phyloP scores from a whole-genome alignment of 2,329 filamentous ascomycete genomes.

The Pseudogymnoascus sp. region DNA sequence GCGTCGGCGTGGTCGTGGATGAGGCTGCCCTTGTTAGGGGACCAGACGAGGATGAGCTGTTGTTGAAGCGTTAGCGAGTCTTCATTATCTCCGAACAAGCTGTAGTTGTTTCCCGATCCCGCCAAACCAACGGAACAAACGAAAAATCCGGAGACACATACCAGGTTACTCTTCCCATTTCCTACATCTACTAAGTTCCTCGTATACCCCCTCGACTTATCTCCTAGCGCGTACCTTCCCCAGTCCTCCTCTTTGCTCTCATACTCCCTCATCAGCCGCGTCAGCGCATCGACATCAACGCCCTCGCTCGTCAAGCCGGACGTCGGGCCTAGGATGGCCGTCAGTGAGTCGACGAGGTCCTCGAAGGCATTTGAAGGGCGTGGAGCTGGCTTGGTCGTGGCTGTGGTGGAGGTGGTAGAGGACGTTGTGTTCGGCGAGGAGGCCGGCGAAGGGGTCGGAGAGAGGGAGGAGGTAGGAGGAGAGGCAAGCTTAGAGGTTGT shows the following conservation, averaged over 20 bases:
- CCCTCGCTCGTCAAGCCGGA: slow-evolving; percentile 77
- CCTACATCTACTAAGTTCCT: slow-evolving; percentile 84
- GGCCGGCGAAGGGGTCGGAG: not conserved
- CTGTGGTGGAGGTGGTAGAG: not conserved
- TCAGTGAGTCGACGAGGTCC: slow-evolving; percentile 63
- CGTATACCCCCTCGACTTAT: slow-evolving; percentile 65
- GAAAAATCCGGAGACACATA: slow-evolving; percentile 26
- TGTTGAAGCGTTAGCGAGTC: not conserved
- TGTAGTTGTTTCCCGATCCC: not conserved
- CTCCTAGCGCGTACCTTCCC: slow-evolving; percentile 65
- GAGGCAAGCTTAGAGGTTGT: not conserved
- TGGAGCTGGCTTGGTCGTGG: not conserved
- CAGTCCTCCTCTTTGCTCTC: slow-evolving; percentile 61
- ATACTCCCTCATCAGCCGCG: slow-evolving; percentile 66
- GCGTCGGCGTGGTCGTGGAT: slow-evolving; percentile 87
- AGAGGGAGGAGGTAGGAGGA: not conserved
- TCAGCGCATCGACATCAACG: slow-evolving; percentile 65
- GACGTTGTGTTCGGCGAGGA: not conserved
- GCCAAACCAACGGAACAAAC: not conserved
- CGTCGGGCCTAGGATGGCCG: slow-evolving; percentile 64
- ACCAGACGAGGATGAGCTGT: slow-evolving; percentile 83
- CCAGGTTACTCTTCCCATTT: slow-evolving; percentile 56
- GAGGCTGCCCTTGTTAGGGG: slow-evolving; percentile 69
- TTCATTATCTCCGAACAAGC: not conserved
- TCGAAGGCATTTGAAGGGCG: slow-evolving; percentile 47